Conservation (phyloP, 306 rosid species). For the Ormosia emarginata region DNA sequence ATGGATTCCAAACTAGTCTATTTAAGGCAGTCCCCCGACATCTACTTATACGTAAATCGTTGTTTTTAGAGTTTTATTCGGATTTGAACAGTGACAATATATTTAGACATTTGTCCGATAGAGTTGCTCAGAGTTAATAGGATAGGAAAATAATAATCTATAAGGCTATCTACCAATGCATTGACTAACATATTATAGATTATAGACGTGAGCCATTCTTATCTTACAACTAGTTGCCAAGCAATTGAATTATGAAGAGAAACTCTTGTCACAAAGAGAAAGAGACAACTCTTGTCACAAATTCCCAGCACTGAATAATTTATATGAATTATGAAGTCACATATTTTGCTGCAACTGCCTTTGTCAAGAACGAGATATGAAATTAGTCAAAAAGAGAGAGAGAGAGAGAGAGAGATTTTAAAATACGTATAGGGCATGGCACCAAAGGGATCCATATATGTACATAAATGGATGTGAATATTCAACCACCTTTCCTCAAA, state of each 20-base stretch:
- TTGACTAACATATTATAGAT: too few species aligned
- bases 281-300: background rate
- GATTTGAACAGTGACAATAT: background rate
- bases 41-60: background rate
- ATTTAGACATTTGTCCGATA: background rate
- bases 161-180: too few species aligned
- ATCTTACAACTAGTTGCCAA: background rate
- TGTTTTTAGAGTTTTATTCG: background rate
- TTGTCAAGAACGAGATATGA: background rate
- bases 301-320: conserved; percentile 1
- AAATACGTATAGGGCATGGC: background rate
- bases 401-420: background rate
- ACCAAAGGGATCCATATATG: background rate
- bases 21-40: background rate
- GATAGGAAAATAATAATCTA: too few species aligned
- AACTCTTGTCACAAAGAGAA: background rate
- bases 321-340: background rate
- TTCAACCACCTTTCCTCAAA: background rate
- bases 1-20: background rate
- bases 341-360: background rate
- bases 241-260: too few species aligned
- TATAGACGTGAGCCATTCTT: background rate
- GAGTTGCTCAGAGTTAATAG: too few species aligned
- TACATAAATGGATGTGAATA: background rate
- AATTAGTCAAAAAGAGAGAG: background rate